Evolutionary conservation across 495 filamentous ascomycete genomes (phyloP).

Genomic region (Aspergillus conjunctus): DNA sequence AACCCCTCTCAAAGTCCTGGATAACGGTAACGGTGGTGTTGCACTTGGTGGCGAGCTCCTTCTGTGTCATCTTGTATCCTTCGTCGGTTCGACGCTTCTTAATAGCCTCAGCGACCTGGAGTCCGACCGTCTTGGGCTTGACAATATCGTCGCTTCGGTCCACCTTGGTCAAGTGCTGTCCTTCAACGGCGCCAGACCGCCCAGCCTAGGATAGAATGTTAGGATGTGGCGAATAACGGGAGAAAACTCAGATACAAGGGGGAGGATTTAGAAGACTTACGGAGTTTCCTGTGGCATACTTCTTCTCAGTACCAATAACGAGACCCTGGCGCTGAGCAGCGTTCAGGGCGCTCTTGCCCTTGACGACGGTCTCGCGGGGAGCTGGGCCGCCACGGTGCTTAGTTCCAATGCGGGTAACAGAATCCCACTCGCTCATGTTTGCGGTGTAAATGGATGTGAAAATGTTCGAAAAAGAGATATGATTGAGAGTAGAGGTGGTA

Average conservation of each 20-base stretch:
- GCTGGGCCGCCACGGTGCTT: slow-evolving; percentile 65
- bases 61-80: slow-evolving; percentile 87
- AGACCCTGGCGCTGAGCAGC: slow-evolving; percentile 80
- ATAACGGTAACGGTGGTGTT: slow-evolving; percentile 81
- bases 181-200: slow-evolving; percentile 67
- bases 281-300: slow-evolving; percentile 71
- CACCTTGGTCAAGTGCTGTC: slow-evolving; percentile 96
- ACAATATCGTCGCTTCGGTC: slow-evolving; percentile 97
- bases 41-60: slow-evolving; percentile 92
- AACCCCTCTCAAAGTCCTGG: slow-evolving; percentile 83
- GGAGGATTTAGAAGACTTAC: slow-evolving; percentile 57
- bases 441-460: slow-evolving; percentile 10
- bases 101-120: slow-evolving; percentile 80
- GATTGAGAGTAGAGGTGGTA: slow-evolving; percentile 15
- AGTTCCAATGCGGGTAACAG: slow-evolving; percentile 89
- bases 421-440: slow-evolving; percentile 75
- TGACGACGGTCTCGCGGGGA: slow-evolving; percentile 80
- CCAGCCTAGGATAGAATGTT: slow-evolving; percentile 44
- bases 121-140: slow-evolving; percentile 88
- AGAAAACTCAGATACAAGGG: slow-evolving; percentile 2
- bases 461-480: background rate
- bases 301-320: slow-evolving; percentile 89
- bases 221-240: slow-evolving; percentile 9
- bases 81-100: slow-evolving; percentile 71
- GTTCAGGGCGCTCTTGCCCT: slow-evolving; percentile 85